These are phyloP conservation scores for Serendipita sp. DNA, from an alignment of 768 basidiomycete genomes.

Conservation along the genomic window DNA sequence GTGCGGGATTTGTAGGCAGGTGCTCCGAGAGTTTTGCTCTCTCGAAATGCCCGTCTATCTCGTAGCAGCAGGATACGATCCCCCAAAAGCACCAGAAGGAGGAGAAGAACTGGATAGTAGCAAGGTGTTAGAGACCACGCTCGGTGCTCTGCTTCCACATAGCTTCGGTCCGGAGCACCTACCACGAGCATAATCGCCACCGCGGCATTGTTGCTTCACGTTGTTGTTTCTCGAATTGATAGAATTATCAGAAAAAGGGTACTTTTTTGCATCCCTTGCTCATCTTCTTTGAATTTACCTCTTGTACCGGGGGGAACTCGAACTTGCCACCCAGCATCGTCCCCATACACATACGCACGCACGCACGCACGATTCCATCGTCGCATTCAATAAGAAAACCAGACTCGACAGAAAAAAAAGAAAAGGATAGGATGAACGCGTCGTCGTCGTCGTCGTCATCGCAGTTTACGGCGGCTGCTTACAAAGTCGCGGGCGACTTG, in stretches of 20 bases:
- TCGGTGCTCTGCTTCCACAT: slow-evolving; percentile 62
- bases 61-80: slow-evolving; percentile 36
- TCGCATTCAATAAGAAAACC: too few relatives aligned
- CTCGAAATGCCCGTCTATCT: slow-evolving; percentile 53
- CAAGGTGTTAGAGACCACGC: slow-evolving; percentile 39
- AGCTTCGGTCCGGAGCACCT: slow-evolving; percentile 84
- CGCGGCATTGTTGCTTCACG: too few relatives aligned
- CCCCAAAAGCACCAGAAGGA: slow-evolving; percentile 12
- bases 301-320: not conserved
- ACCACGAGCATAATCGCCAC: not conserved
- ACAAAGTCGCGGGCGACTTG: slow-evolving; percentile 11
- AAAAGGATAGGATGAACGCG: not conserved
- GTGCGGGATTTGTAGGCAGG: slow-evolving; percentile 88
- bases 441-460: too few relatives aligned
- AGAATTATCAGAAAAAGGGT: too few relatives aligned
- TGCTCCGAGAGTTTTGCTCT: slow-evolving; percentile 73
- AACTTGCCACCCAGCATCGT: not conserved
- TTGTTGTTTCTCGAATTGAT: too few relatives aligned
- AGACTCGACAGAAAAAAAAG: too few relatives aligned
- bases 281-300: too few relatives aligned
- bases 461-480: slow-evolving; percentile 9
- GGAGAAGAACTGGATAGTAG: slow-evolving; percentile 21
- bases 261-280: too few relatives aligned
- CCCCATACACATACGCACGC: not conserved
- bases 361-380: not conserved